Evolutionary conservation across 2,329 filamentous ascomycete species (phyloP).

Genomic region (Periconia macrospinosa): DNA sequence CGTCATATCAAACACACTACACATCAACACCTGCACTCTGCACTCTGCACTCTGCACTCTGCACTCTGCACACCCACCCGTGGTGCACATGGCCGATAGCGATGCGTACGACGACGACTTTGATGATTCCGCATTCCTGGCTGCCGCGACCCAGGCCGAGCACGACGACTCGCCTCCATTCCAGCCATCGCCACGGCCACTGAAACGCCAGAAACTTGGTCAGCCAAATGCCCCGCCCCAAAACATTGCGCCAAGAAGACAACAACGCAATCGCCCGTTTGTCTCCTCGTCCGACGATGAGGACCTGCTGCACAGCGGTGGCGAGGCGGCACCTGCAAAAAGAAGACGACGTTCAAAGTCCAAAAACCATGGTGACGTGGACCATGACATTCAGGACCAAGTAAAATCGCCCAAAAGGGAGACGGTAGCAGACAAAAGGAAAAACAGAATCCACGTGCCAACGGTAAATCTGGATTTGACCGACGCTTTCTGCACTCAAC

Average conservation of each 20-base stretch:
- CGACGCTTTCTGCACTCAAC: slow-evolving; percentile 49
- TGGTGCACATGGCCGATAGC: slow-evolving; percentile 23
- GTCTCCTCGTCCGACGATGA: slow-evolving; percentile 26
- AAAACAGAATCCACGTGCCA: slow-evolving; percentile 49
- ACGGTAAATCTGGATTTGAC: slow-evolving; percentile 43
- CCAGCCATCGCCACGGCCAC: slow-evolving; percentile 35
- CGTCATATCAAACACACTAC: no score
- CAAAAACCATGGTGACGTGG: slow-evolving; percentile 11
- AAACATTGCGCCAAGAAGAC: slow-evolving; percentile 24
- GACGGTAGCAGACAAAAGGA: slow-evolving; percentile 36
- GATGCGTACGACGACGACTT: slow-evolving; percentile 66
- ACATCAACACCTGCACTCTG: not conserved
- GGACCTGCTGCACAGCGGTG: slow-evolving; percentile 9
- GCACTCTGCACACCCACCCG: slow-evolving; percentile 2
- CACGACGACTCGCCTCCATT: slow-evolving; percentile 34
- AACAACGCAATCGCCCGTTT: slow-evolving; percentile 25
- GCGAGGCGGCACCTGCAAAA: slow-evolving; percentile 14
- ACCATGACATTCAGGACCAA: slow-evolving; percentile 8
- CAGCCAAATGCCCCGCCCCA: slow-evolving; percentile 24
- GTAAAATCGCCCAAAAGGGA: slow-evolving; percentile 22
- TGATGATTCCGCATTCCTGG: slow-evolving; percentile 67
- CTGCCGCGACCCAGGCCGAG: slow-evolving; percentile 59
- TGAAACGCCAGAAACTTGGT: slow-evolving; percentile 40
- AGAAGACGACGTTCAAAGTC: slow-evolving; percentile 14
- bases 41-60: no score